Percentiles rank a stretch among this genome's conserved stretches.
These are phyloP conservation scores for Carex pumila DNA, from an alignment of 176 grass and related monocot genomes.

Conservation along the genomic window DNA sequence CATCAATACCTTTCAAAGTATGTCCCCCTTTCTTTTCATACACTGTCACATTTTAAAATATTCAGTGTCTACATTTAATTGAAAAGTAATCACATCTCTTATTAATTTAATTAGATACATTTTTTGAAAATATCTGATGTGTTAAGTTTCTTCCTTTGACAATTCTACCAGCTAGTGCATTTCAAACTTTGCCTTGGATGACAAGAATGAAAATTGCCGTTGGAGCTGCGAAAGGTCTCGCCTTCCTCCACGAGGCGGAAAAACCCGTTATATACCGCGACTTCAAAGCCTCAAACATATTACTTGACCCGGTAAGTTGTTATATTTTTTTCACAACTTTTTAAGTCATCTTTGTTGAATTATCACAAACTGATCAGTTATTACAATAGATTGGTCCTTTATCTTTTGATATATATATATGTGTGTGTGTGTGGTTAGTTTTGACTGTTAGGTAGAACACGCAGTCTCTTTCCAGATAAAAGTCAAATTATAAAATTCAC, in stretches of 20 bases:
- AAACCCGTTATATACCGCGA: conserved; percentile 89
- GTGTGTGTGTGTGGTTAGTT: background rate
- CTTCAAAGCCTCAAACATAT: conserved; percentile 90
- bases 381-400: background rate
- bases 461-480: conserved; percentile 5
- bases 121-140: background rate
- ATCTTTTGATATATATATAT: background rate
- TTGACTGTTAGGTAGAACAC: background rate
- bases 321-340: background rate
- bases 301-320: conserved; percentile 57
- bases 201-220: conserved; percentile 68
- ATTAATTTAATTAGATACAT: background rate
- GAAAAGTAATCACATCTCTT: background rate
- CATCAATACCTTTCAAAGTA: conserved; percentile 8
- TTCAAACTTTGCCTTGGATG: conserved; percentile 55
- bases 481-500: conserved; percentile 5
- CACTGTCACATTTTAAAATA: background rate
- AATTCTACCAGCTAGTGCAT: conserved; percentile 22
- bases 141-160: background rate
- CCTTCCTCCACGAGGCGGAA: conserved; percentile 74
- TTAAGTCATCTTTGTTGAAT: background rate
- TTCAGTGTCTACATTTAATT: background rate
- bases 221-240: conserved; percentile 72
- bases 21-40: background rate
- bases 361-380: background rate